phyloP scores from a whole-genome alignment of 108 stramenopile genomes.

The Fragilariopsis cylindrus region DNA sequence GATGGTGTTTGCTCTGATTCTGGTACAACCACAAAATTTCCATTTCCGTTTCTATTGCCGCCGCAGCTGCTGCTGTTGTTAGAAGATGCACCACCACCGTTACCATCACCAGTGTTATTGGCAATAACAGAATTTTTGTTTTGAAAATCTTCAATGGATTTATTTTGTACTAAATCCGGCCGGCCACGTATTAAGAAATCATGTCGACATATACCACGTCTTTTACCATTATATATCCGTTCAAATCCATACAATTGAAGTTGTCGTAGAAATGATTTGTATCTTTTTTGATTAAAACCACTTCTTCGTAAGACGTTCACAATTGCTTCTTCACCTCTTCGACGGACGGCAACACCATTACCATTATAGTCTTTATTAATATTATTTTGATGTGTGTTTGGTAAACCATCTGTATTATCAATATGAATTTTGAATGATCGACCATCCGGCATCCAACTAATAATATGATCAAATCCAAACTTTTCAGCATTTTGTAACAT shows the following conservation, averaged over 20 bases:
- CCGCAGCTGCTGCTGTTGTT: neutral
- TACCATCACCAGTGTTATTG: neutral
- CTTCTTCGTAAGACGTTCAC: neutral
- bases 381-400: neutral
- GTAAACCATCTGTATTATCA: too few species aligned
- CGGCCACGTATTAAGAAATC: neutral
- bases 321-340: neutral
- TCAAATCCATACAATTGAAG: constrained; percentile 61
- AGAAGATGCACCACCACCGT: neutral
- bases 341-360: neutral
- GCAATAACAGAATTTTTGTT: neutral
- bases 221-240: constrained; percentile 41
- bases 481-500: constrained; percentile 37
- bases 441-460: constrained; percentile 61
- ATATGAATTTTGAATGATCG: constrained; percentile 9
- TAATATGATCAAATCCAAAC: constrained; percentile 46
- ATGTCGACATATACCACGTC: constrained; percentile 47
- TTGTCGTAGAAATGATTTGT: constrained; percentile 55
- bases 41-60: neutral
- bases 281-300: constrained; percentile 29
- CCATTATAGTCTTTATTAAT: neutral
- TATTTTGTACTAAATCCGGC: neutral
- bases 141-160: constrained; percentile 12
- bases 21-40: neutral
- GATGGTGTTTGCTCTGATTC: neutral